Base-by-base conservation (phyloP, 2,329 filamentous ascomycete species). In the Penicillium crustosum region DNA sequence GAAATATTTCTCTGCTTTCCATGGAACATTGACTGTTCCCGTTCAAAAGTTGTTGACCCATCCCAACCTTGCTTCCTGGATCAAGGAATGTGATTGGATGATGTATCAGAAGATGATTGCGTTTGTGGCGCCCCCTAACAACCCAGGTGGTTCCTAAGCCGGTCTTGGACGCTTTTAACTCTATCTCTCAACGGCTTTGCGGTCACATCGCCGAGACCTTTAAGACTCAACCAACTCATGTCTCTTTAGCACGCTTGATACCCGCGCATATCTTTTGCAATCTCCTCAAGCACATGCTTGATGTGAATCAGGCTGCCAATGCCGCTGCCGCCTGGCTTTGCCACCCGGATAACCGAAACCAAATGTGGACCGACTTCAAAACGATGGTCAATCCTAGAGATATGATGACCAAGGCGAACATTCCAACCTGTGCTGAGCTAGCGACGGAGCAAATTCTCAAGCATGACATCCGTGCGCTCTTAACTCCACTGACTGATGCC, bases 91-190 rank as follows among this genome's bases (percentile, higher is more conserved):
- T 72, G 94, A 99, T 73, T 95, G 94, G 77, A 83, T 93, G 35
- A 90, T 97, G 78, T 99, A 99, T 72, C 92, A 97, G 73, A 92
- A 93, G 65, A 96, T 97, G 89, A 92, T 97, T 78, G 88, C 89
- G 53, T 95, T 97, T 60, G 86, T 97, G 41, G 89, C 90, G 1
- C 87, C 88, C 88, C n/a, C 81, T 97, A 41, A 94, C 91, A 4
- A 82, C 97, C 8, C 93, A 97, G 73, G 93, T 96, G 15, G 89
- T 96, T 4, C 94, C 94, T 1, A 90, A 93, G 58, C 84, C 88
- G 4, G 93, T 97, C 7, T 81, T 97, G 58, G 90, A 93, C 68
- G 92, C 93, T 2, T 83, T 99, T 33, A 86, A 90, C 65, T 93
- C 88, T 65, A 95, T 99, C 57, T 93, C 92, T 1, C 87, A 91